Conservation (phyloP, 352 stramenopile species). For the Globisporangium canariense region DNA sequence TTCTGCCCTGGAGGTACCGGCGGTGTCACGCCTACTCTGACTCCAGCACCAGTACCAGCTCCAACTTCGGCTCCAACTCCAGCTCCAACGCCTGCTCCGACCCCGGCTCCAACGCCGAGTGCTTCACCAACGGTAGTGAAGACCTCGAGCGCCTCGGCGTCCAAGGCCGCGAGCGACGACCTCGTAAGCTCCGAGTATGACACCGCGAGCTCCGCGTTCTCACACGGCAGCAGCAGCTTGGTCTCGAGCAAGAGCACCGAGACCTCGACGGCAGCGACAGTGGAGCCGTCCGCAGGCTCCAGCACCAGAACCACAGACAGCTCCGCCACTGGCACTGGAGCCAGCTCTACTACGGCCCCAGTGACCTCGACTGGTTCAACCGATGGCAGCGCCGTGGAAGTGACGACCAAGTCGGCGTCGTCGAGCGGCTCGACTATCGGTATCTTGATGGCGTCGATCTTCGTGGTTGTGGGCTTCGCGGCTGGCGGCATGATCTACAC, state of each 20-base stretch:
- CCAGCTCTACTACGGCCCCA: constrained; percentile 3
- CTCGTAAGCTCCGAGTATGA: constrained; percentile 4
- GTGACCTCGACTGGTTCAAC: constrained; percentile 18
- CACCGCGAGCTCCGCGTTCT: constrained; percentile 1
- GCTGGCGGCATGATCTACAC: constrained; percentile 35
- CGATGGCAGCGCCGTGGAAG: constrained; percentile 23
- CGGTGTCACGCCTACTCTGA: constrained; percentile 20
- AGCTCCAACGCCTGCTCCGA: constrained; percentile 18
- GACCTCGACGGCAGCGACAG: constrained; percentile 15
- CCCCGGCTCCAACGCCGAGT: constrained; percentile 16
- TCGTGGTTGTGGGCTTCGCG: constrained; percentile 23
- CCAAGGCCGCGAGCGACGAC: constrained; percentile 1
- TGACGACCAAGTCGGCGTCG: constrained; percentile 48
- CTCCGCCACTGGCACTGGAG: neutral
- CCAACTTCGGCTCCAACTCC: constrained; percentile 23
- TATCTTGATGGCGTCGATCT: constrained; percentile 17
- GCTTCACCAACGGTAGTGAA: constrained; percentile 24
- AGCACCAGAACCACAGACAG: neutral
- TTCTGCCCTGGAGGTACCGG: constrained; percentile 56
- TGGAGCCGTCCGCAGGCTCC: constrained; percentile 17
- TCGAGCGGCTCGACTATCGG: constrained; percentile 12
- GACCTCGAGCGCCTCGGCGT: constrained; percentile 12
- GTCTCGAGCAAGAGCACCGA: neutral
- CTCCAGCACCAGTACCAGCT: constrained; percentile 16
- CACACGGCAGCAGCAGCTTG: neutral